These are phyloP conservation scores for Scedosporium minutisporum DNA, from an alignment of 2,329 filamentous ascomycete species.

Conservation along the genomic window DNA sequence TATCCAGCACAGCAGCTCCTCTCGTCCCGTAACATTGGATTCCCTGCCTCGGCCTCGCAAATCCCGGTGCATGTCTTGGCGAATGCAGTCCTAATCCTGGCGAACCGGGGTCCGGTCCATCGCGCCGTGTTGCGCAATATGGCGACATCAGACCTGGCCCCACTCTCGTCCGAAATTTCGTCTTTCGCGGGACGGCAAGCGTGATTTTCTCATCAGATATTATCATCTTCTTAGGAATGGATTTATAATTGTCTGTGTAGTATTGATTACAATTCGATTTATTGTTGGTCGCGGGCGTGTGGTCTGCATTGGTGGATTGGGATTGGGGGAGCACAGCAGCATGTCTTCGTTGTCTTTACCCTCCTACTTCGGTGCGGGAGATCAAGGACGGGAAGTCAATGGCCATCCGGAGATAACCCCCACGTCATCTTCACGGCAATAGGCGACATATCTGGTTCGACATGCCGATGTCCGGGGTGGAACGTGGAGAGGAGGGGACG, in stretches of 20 bases:
- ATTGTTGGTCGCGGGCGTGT: background rate
- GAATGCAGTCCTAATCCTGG: background rate
- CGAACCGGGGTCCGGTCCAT: constrained; percentile 8
- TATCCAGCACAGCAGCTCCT: background rate
- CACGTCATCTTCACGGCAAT: too few relatives aligned
- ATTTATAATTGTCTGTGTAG: background rate
- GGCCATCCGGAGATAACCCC: too few relatives aligned
- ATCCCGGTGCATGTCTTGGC: background rate
- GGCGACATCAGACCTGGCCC: background rate
- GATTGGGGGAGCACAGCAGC: background rate
- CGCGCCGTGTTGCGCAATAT: constrained; percentile 10
- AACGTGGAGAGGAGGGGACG: too few relatives aligned
- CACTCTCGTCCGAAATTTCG: background rate
- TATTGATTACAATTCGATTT: background rate
- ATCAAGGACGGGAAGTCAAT: too few relatives aligned
- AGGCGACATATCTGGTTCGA: too few relatives aligned
- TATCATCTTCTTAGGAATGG: background rate
- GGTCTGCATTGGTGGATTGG: too few relatives aligned
- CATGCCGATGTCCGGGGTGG: too few relatives aligned
- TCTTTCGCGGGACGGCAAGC: background rate
- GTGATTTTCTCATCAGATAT: background rate
- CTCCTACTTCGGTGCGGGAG: too few relatives aligned
- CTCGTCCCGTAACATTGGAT: background rate
- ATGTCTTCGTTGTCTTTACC: too few relatives aligned
- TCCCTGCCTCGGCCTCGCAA: background rate